Base-by-base conservation (phyloP, 1,284 basidiomycete species). In the Boletus sp. region DNA sequence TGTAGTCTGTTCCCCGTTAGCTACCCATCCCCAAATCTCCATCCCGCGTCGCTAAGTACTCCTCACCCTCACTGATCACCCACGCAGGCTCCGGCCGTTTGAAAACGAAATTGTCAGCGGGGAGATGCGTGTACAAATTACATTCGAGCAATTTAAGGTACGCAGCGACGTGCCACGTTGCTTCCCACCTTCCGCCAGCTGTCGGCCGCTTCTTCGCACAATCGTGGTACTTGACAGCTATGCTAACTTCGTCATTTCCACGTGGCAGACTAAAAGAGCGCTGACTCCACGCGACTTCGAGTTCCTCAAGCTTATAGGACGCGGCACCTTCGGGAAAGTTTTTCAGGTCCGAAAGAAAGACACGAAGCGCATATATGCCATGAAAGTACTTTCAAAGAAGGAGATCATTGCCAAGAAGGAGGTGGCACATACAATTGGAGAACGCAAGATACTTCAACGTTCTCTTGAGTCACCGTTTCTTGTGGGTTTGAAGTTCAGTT, bases 391-490 rank as follows among this genome's bases (percentile, higher is more conserved):
- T 29, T 94, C 91, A 32, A 99, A 99, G 75, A 94, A 92, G 72
- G 96, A 99, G 69, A 99, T 99, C 61, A 85, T 98, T 49, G 91
- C 92, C 39, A 99, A 98, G 77, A 99, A 99, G 72, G 96, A 99
- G 69, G 94, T 99, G 34, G 94, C 94, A 6, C 96, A 99, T 69
- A 99, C 95, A 13, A 98, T 99, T 57, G 96, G 96, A 62, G 96
- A 99, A 71, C 88, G 96, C 69, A 97, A 98, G 76, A 99, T 99
- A 63, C 80, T 99, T 19, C 94, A 99, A 68, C 82, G 91, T 48
- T 94, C 91, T 26, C 73, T 95, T 41, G 92, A 96, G 58, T 94
- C 88, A 26, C 96, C 96, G 0, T 99, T 99, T 81, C 81, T 99
- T 33, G 93, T 99, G 51, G 96, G 96, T 13, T 79, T 99, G 66